Conservation (phyloP, 345 rosid genomes). For the Combretum micranthum region DNA sequence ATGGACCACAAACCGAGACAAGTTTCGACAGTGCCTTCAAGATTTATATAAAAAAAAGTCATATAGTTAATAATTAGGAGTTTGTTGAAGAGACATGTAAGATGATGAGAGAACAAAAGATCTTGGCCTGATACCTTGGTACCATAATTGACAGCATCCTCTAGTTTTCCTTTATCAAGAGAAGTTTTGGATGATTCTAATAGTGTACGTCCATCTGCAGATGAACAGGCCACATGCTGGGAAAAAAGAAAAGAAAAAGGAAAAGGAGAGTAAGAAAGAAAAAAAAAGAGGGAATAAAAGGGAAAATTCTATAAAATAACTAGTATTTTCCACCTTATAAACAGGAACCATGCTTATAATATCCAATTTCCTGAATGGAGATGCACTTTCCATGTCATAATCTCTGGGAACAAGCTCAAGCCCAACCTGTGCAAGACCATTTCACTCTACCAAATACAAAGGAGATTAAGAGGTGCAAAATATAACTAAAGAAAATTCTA, state of each 20-base stretch:
- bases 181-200: conserved; percentile 95
- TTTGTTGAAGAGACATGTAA: neutral
- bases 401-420: conserved; percentile 91
- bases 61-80: neutral
- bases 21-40: conserved; percentile 87
- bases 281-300: neutral
- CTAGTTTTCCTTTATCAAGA: conserved; percentile 93
- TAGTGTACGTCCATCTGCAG: conserved; percentile 92
- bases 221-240: conserved; percentile 90
- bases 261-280: neutral
- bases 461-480: neutral
- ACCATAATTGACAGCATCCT: conserved; percentile 89
- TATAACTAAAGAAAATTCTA: neutral
- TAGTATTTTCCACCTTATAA: conserved; percentile 53
- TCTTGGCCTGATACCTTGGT: conserved; percentile 50
- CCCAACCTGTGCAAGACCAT: conserved; percentile 60
- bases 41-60: neutral
- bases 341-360: conserved; percentile 89
- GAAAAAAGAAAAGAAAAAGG: neutral
- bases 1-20: conserved; percentile 93
- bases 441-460: conserved; percentile 11
- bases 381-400: conserved; percentile 73
- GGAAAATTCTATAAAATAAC: neutral
- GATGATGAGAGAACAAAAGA: conserved; percentile 5
- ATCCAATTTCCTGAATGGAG: conserved; percentile 71